phyloP scores from a whole-genome alignment of 306 rosid species.

The Prunus salicina region DNA sequence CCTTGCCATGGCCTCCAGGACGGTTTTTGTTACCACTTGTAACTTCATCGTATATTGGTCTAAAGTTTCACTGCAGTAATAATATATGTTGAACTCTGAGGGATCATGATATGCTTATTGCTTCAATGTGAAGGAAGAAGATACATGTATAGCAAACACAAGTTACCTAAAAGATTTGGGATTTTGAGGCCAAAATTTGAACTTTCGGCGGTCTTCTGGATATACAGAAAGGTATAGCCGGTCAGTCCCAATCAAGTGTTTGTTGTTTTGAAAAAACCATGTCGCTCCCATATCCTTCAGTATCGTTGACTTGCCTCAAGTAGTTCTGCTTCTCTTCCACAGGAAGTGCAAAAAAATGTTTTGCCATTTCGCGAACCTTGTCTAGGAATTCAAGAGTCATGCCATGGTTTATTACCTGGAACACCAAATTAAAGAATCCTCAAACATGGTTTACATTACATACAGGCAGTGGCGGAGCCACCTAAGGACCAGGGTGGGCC shows the following conservation, averaged over 20 bases:
- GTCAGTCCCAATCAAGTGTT: constrained; percentile 61
- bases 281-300: constrained; percentile 66
- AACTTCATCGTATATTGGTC: constrained; percentile 42
- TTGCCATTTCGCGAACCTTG: constrained; percentile 37
- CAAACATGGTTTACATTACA: too few relatives aligned
- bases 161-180: constrained; percentile 51
- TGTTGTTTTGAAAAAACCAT: constrained; percentile 34
- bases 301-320: constrained; percentile 19
- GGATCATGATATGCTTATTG: too few relatives aligned
- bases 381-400: constrained; percentile 51
- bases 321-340: constrained; percentile 48
- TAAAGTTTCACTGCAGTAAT: constrained; percentile 38
- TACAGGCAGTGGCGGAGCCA: too few relatives aligned
- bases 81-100: neutral
- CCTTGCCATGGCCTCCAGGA: constrained; percentile 68
- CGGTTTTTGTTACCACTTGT: constrained; percentile 31
- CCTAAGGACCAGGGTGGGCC: too few relatives aligned
- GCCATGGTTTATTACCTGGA: constrained; percentile 66
- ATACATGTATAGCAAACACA: neutral
- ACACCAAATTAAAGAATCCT: neutral
- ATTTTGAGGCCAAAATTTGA: constrained; percentile 50
- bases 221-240: constrained; percentile 39
- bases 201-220: constrained; percentile 46
- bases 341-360: constrained; percentile 51
- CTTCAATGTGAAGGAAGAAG: too few relatives aligned